A percentile compares a stretch with the other conserved stretches of the same genome.
phyloP scores from a whole-genome alignment of 208 protist species.

The Leptomonas pyrrhocoris region DNA sequence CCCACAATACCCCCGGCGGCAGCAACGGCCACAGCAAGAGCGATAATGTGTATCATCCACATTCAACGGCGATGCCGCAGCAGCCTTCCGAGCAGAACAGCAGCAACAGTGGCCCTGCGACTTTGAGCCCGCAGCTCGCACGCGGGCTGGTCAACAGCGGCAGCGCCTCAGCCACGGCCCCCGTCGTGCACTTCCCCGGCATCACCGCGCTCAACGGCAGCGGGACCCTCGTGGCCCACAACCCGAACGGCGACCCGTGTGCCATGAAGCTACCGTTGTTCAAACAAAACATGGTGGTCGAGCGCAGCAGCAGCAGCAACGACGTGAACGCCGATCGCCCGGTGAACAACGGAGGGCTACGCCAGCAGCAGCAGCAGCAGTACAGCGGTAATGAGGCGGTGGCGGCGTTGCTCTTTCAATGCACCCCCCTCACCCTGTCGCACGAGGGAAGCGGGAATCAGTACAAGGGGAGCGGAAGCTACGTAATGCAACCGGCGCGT shows the following conservation, averaged over 20 bases:
- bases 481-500: slow-evolving; percentile 5
- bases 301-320: slow-evolving; percentile 27
- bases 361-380: slow-evolving; percentile 8
- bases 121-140: neutral
- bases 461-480: slow-evolving; percentile 6
- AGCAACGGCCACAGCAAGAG: neutral
- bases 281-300: slow-evolving; percentile 2
- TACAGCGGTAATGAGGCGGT: slow-evolving; percentile 1
- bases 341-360: slow-evolving; percentile 9
- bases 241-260: slow-evolving; percentile 7
- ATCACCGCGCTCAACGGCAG: neutral
- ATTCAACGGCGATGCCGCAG: slow-evolving; percentile 6
- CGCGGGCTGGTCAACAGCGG: slow-evolving; percentile 3
- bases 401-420: slow-evolving; percentile 4
- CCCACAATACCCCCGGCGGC: neutral
- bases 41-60: neutral
- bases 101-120: neutral
- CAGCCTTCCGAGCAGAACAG: neutral
- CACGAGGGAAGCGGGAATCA: neutral
- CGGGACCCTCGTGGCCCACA: neutral
- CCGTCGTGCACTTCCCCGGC: neutral
- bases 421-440: slow-evolving; percentile 12
- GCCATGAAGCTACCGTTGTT: slow-evolving; percentile 20
- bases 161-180: neutral
- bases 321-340: slow-evolving; percentile 25